phyloP scores from a whole-genome alignment of 768 basidiomycete species.

The Astraeus odoratus region DNA sequence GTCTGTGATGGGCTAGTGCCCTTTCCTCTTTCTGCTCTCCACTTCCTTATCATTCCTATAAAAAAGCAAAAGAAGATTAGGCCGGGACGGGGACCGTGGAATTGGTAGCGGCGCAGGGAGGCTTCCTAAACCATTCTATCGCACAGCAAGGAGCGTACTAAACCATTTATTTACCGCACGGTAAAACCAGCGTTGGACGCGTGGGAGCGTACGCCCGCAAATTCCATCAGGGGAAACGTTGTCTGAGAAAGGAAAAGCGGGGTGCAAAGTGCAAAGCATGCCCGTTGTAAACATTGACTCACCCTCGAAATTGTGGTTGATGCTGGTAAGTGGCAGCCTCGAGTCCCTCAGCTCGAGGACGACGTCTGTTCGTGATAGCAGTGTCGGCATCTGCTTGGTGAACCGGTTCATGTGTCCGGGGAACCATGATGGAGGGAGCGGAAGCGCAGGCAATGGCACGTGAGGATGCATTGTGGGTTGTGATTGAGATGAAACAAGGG shows the following conservation, averaged over 20 bases:
- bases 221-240: slow-evolving; percentile 12
- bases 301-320: slow-evolving; percentile 88
- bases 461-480: slow-evolving; percentile 26
- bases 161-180: slow-evolving; percentile 10
- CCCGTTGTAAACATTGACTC: slow-evolving; percentile 16
- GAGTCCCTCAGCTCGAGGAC: slow-evolving; percentile 94
- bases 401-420: slow-evolving; percentile 95
- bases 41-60: slow-evolving; percentile 58
- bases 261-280: not conserved
- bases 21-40: slow-evolving; percentile 64
- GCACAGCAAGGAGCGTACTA: slow-evolving; percentile 11
- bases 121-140: slow-evolving; percentile 9
- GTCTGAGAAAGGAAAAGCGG: slow-evolving; percentile 1
- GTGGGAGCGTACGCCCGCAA: slow-evolving; percentile 18
- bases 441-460: slow-evolving; percentile 43
- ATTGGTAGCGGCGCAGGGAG: slow-evolving; percentile 5
- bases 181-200: slow-evolving; percentile 6
- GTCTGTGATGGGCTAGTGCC: slow-evolving; percentile 35
- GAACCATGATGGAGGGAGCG: slow-evolving; percentile 85
- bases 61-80: slow-evolving; percentile 17
- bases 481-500: slow-evolving; percentile 7
- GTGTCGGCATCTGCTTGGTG: slow-evolving; percentile 62
- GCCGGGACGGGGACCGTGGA: slow-evolving; percentile 7
- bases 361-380: slow-evolving; percentile 79
- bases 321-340: slow-evolving; percentile 86